These are phyloP conservation scores for Pythium insidiosum DNA, from an alignment of 352 stramenopile species.

Conservation along the genomic window DNA sequence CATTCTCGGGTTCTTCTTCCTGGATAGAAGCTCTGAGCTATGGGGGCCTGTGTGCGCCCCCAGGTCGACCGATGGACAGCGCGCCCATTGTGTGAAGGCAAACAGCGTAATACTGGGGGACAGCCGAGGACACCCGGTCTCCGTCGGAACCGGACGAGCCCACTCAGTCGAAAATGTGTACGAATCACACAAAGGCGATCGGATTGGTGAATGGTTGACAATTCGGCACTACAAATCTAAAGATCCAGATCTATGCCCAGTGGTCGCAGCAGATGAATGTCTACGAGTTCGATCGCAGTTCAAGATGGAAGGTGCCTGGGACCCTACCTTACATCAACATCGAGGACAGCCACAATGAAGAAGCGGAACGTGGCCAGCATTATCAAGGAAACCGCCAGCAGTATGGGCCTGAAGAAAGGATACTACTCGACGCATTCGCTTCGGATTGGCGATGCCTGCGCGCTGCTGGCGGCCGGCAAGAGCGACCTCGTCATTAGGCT, in stretches of 20 bases:
- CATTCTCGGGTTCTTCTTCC: conserved; percentile 17
- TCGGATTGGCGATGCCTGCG: conserved; percentile 13
- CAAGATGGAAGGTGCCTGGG: conserved; percentile 2
- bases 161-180: conserved; percentile 6
- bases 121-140: not conserved
- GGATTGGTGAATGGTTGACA: conserved; percentile 6
- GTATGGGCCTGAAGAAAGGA: conserved; percentile 4
- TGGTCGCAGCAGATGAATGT: conserved; percentile 7
- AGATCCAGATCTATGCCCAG: conserved; percentile 10
- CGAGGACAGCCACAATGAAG: conserved; percentile 9
- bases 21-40: conserved; percentile 17
- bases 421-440: conserved; percentile 20
- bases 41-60: conserved; percentile 2
- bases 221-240: no score
- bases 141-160: not conserved
- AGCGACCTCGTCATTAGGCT: conserved; percentile 15
- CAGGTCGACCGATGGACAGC: not conserved
- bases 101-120: conserved; percentile 7
- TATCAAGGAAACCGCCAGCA: conserved; percentile 14
- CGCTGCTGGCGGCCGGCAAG: conserved; percentile 14
- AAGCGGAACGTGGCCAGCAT: conserved; percentile 5
- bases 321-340: conserved; percentile 9
- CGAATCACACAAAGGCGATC: conserved; percentile 7
- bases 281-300: conserved; percentile 3
- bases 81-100: conserved; percentile 6